Base-by-base conservation (phyloP, 2,329 filamentous ascomycete species). In the Pyrenophora tritici-repentis region DNA sequence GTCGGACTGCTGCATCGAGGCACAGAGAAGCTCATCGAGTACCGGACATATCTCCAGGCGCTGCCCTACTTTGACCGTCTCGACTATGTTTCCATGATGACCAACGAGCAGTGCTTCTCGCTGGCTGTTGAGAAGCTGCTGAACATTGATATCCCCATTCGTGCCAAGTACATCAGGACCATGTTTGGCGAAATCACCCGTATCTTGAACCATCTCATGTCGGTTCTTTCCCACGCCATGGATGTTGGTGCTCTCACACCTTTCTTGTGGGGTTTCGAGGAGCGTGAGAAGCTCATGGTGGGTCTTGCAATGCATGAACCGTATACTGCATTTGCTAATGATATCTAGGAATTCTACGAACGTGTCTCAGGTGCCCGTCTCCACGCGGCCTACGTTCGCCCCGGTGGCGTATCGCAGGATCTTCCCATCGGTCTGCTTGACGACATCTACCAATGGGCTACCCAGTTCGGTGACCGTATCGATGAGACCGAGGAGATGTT, bases 11-110 rank as follows among this genome's bases (percentile, higher is more conserved):
- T 99, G 70, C 94, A 99, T 78, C 87, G 94, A 68, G 94, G 94
- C 65, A 99, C 94, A 58, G 94, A 99, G 83, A 99, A 99, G 84
- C 86, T 99, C 79, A 97, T 97, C 78, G 94, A 99, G 83, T 99
- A 99, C 85, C 97, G 96, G 84, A 96, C 93, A 66, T 99, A 99
- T 74, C 84, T 97, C 71, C 94, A 99, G 82, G 94, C 94, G 50
- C 82, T 99, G 72, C 94, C 94, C 49, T 99, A 99, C 82, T 99
- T 99, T 75, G 94, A 99, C 79, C 91, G 94, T 66, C 83, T 99
- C 75, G 94, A 99, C 78, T 99, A 99, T 77, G 92, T 97, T 66
- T 97, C 91, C 70, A 99, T 99, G 95, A 99, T 99, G 94, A 99
- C 94, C 70, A 99, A 99, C 78, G 94, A 99, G 83, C 94, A 99